A percentile compares a stretch with the other conserved stretches of the same genome.
These are phyloP conservation scores for Talaromyces borbonicus DNA, from an alignment of 495 filamentous ascomycete genomes.

Conservation along the genomic window DNA sequence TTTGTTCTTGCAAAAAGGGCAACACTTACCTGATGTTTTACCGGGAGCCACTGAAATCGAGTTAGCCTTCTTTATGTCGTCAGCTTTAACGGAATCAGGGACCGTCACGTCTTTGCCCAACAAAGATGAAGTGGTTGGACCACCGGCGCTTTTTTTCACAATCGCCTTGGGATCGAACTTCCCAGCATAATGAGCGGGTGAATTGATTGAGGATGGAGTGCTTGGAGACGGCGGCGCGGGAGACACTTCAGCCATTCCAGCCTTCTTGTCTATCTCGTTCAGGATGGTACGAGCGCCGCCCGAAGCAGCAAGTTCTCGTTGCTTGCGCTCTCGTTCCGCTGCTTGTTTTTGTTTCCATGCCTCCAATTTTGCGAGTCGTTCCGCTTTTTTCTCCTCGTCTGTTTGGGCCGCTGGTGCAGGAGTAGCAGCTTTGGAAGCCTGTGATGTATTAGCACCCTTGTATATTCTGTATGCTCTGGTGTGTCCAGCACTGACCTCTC, in stretches of 20 bases:
- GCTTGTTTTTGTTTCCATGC: constrained; percentile 87
- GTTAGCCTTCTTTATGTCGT: constrained; percentile 42
- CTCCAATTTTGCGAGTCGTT: constrained; percentile 73
- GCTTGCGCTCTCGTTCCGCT: constrained; percentile 67
- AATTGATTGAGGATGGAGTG: constrained; percentile 21
- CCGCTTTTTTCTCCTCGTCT: constrained; percentile 77
- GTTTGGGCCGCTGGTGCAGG: constrained; percentile 47
- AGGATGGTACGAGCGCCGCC: constrained; percentile 57
- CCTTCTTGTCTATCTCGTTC: constrained; percentile 67
- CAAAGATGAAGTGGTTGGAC: constrained; percentile 31
- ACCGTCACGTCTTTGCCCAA: constrained; percentile 55
- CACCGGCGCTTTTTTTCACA: constrained; percentile 53
- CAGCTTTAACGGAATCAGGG: constrained; percentile 44
- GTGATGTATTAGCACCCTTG: constrained; percentile 1
- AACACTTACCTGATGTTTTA: constrained; percentile 27
- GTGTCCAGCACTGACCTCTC: constrained; percentile 41
- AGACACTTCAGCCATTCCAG: constrained; percentile 41
- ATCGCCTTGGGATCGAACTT: constrained; percentile 90
- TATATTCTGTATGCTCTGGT: not conserved
- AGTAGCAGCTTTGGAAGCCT: constrained; percentile 35
- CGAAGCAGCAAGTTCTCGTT: constrained; percentile 52
- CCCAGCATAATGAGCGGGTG: constrained; percentile 53
- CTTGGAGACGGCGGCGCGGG: constrained; percentile 47
- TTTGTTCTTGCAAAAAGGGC: not conserved
- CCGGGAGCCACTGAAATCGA: constrained; percentile 39